Percentiles rank a stretch among this genome's conserved stretches.
Conservation (phyloP, 2,329 filamentous ascomycete genomes). For the Cladosporium sp. region DNA sequence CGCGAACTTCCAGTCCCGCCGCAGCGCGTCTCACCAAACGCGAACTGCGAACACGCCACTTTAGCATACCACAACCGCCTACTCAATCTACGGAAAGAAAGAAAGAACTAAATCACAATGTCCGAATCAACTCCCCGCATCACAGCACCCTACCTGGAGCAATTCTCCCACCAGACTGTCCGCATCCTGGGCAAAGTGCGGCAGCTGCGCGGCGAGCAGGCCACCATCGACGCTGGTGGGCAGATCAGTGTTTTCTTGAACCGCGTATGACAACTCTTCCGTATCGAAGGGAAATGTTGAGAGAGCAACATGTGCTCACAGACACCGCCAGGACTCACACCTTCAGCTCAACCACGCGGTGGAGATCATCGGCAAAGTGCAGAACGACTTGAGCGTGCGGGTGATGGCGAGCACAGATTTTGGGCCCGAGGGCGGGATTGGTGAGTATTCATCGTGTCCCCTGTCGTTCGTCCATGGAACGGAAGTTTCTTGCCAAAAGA, state of each 20-base stretch:
- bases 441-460: constrained; percentile 45
- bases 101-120: constrained; percentile 45
- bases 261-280: constrained; percentile 49
- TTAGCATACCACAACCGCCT: not conserved
- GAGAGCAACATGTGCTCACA: too few species aligned
- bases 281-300: not conserved
- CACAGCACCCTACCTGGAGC: constrained; percentile 70
- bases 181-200: constrained; percentile 81
- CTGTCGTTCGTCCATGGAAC: not conserved
- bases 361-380: constrained; percentile 76
- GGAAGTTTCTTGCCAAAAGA: not conserved
- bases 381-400: constrained; percentile 64
- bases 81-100: not conserved
- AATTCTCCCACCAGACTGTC: constrained; percentile 65
- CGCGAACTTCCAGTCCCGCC: not conserved
- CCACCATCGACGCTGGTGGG: constrained; percentile 72
- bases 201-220: constrained; percentile 73
- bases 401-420: constrained; percentile 65
- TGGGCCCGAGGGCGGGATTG: constrained; percentile 52
- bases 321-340: constrained; percentile 56
- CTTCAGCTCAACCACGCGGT: constrained; percentile 63
- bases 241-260: constrained; percentile 69
- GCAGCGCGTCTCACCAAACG: too few species aligned
- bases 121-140: constrained; percentile 73
- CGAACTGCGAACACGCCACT: too few species aligned